phyloP scores from a whole-genome alignment of 2,329 filamentous ascomycete genomes.

The Ceratocystis alfenasii region DNA sequence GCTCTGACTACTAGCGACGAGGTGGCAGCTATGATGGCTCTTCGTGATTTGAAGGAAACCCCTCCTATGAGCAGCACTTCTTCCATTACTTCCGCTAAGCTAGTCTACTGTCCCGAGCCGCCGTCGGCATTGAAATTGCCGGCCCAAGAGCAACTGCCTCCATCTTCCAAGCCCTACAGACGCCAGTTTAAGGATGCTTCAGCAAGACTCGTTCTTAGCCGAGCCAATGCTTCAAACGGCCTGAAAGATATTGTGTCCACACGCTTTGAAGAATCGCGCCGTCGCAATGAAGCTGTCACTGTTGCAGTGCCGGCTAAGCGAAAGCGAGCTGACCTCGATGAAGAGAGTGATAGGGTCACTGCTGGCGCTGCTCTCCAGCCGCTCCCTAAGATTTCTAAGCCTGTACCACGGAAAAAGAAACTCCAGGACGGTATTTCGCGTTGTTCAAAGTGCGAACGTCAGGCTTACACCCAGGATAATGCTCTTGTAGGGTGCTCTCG shows the following conservation, averaged over 20 bases:
- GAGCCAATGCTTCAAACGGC: not conserved
- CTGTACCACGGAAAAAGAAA: slow-evolving; percentile 19
- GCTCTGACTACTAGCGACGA: slow-evolving; percentile 20
- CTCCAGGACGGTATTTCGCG: slow-evolving; percentile 17
- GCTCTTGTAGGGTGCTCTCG: slow-evolving; percentile 24
- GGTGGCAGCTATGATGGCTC: slow-evolving; percentile 19
- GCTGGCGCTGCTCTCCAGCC: slow-evolving; percentile 10
- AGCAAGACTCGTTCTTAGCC: not conserved
- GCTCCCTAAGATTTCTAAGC: slow-evolving; percentile 17
- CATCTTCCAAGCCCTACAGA: slow-evolving; percentile 13
- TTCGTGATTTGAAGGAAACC: slow-evolving; percentile 20
- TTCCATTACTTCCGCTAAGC: not conserved
- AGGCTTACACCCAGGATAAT: slow-evolving; percentile 23
- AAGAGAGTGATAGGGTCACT: not conserved
- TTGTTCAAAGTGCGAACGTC: slow-evolving; percentile 25
- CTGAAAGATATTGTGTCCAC: slow-evolving; percentile 15
- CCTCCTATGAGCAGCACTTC: not conserved
- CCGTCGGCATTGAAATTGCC: slow-evolving; percentile 8
- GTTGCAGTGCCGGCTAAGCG: slow-evolving; percentile 17
- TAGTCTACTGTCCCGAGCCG: slow-evolving; percentile 18
- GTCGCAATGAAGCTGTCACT: slow-evolving; percentile 14
- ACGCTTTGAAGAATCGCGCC: slow-evolving; percentile 18
- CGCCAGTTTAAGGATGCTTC: slow-evolving; percentile 15
- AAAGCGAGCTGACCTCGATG: slow-evolving; percentile 9
- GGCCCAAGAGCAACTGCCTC: not conserved